Conservation (phyloP, 176 grass and related monocot genomes). For the Phoenix dactylifera region DNA sequence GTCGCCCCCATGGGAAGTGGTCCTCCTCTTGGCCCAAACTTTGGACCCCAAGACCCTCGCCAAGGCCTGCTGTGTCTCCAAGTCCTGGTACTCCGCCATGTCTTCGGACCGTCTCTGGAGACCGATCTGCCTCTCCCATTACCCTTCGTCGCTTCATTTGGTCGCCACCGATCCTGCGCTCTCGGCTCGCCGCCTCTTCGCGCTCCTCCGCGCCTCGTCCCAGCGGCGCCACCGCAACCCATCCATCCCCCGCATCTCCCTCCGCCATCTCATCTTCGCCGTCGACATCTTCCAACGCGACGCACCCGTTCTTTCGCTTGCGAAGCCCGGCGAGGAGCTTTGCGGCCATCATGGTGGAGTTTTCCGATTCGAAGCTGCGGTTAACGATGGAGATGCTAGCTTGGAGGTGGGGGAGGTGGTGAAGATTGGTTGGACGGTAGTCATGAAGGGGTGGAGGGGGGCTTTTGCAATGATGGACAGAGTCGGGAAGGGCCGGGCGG, state of each 20-base stretch:
- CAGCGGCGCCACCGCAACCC: constrained; percentile 10
- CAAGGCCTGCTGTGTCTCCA: constrained; percentile 55
- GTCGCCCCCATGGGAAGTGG: constrained; percentile 36
- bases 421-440: constrained; percentile 48
- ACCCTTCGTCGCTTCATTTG: constrained; percentile 39
- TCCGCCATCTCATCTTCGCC: constrained; percentile 45
- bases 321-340: constrained; percentile 14
- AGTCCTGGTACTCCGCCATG: constrained; percentile 49
- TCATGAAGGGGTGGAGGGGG: constrained; percentile 21
- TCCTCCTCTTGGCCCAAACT: constrained; percentile 29
- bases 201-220: constrained; percentile 34
- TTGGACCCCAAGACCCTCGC: constrained; percentile 53
- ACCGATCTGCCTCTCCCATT: constrained; percentile 40
- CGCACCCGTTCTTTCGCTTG: constrained; percentile 26
- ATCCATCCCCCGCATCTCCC: constrained; percentile 25
- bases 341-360: not conserved
- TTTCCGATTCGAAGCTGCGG: constrained; percentile 49
- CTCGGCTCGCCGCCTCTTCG: constrained; percentile 39
- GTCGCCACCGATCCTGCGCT: not conserved
- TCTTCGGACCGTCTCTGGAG: constrained; percentile 51
- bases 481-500: constrained; percentile 28
- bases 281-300: constrained; percentile 37
- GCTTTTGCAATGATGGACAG: constrained; percentile 55
- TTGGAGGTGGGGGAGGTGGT: constrained; percentile 16
- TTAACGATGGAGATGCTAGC: constrained; percentile 1